Evolutionary conservation across 306 rosid genomes (phyloP).

Genomic region (Cucurbita pepo): DNA sequence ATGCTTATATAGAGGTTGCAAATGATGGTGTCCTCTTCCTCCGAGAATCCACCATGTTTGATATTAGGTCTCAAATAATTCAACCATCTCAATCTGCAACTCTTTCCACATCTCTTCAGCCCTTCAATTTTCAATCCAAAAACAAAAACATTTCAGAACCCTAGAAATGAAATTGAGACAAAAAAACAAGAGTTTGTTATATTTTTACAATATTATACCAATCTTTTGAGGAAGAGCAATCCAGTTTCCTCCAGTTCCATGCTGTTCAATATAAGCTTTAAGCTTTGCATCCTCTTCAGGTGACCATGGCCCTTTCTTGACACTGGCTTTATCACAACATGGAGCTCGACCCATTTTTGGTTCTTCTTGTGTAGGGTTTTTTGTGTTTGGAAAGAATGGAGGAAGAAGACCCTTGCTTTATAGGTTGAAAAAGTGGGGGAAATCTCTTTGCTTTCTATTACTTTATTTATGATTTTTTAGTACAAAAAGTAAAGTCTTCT

Average conservation of each 20-base stretch:
- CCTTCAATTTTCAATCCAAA: conserved; percentile 23
- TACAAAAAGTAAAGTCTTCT: conserved; percentile 26
- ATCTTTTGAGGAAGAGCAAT: conserved; percentile 98
- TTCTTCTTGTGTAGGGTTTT: conserved; percentile 16
- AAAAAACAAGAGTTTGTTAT: too few relatives aligned
- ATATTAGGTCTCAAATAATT: conserved; percentile 92
- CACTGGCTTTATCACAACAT: conserved; percentile 90
- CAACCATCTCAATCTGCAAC: conserved; percentile 89
- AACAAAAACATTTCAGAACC: background rate
- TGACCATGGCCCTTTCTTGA: conserved; percentile 98
- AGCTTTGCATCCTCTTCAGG: conserved; percentile 87
- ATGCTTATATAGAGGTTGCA: conserved; percentile 94
- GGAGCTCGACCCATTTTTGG: conserved; percentile 85
- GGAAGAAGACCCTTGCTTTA: conserved; percentile 45
- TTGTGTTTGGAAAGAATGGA: conserved; percentile 36
- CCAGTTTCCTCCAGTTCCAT: conserved; percentile 97
- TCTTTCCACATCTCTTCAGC: conserved; percentile 96
- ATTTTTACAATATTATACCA: conserved; percentile 19
- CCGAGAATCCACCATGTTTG: conserved; percentile 98
- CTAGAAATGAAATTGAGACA: too few relatives aligned
- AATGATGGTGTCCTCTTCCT: conserved; percentile 94
- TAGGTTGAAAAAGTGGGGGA: conserved; percentile 37
- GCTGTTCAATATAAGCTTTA: conserved; percentile 61
- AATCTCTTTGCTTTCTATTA: conserved; percentile 1
- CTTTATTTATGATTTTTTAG: conserved; percentile 34